Evolutionary conservation across 768 basidiomycete species (phyloP), one percentile per base, ranked within the genome.

Genomic region (Pleurotus djamor): DNA sequence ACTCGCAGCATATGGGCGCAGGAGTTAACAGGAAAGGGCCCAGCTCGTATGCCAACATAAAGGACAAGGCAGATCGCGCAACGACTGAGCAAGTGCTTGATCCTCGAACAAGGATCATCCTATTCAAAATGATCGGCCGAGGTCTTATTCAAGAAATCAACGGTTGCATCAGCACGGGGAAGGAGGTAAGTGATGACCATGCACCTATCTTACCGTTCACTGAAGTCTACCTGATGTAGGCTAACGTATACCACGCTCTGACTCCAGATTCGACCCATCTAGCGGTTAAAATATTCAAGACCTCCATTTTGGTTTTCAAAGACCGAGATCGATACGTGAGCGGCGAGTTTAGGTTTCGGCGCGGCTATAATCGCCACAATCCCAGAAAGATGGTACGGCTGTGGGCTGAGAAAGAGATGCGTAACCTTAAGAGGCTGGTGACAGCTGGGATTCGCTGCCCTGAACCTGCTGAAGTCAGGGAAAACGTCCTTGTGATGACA

Each of bases 321-420:
- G 94, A 98, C 64, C 86, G 97, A n/a, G 93, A 96, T 66, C 89
- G 91, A 59, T 99, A 99, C 71, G 95, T 98, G 43, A 87, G 91
- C 0, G 97, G 97, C 52, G 96, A 98, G 71, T 88, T 91, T 71
- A 88, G 97, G n/a, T 98, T 98, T 77, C 82, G 93, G 50, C 83
- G 88, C 58, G 96, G 96, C 28, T 94, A 94, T 72, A 87, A 85
- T 68, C 88, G 89, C 59, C 87, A 83, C 61, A 99, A 98, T 69
- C 96, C 97, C 13, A 85, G 97, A 32, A 99, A 99, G 76, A 98
- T 99, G 96, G 96, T 99, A 16, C 83, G 94, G 13, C 73, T 98
- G 3, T 99, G 97, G 97, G 97, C 97, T 2, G 97, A 99, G 74
- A 99, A 99, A 75, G 97, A 99, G 72, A 91, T 98, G 89, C 86